Base-by-base conservation (phyloP, 768 basidiomycete species). In the Trametes maxima region DNA sequence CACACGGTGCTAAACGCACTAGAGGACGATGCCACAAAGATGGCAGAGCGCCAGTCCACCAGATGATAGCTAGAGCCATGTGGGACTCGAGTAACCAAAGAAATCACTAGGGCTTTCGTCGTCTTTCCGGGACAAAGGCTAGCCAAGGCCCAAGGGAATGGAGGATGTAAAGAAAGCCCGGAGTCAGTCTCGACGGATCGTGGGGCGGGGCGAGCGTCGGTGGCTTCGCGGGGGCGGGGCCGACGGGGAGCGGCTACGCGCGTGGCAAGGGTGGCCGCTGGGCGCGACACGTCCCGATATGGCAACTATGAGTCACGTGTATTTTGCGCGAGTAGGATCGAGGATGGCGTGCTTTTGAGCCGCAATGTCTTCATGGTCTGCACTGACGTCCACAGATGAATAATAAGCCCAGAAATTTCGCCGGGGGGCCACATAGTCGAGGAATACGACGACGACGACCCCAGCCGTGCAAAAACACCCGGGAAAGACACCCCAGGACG, bases 321-420 rank as follows among this genome's bases (percentile, higher is more conserved):
- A 10, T 14, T 33, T 55, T 19, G 60, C 60, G 60, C 46, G 51
- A 61, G 47, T 16, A 53, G 47, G 54, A 61, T 47, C 40, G 19
- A 50, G 19, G 54, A 61, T 61, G 54, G 54, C 60, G 60, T 61
- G 60, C 60, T 61, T 50, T 33, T 61, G 60, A 61, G 60, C 60
- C 37, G 39, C 25, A 28, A 61, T 51, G 60, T 51, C 45, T 51
- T 50, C 60, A 48, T 54, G 16, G 47, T 19, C 54, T 28, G 25
- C 49, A 21, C 54, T 56, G 47, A 61, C 59, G 21, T 33, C 17
- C 24, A 11, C 25, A 42, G 37, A 60, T 54, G 59, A 48, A 54
- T 47, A 42, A 47, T 25, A 21, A 14, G 13, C 16, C 52, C 21
- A 58, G 40, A 50, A 58, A 49, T 12, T 35, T 33, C 40, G 22